phyloP scores from a whole-genome alignment of 345 rosid species.

The Eucalyptus cloeziana region DNA sequence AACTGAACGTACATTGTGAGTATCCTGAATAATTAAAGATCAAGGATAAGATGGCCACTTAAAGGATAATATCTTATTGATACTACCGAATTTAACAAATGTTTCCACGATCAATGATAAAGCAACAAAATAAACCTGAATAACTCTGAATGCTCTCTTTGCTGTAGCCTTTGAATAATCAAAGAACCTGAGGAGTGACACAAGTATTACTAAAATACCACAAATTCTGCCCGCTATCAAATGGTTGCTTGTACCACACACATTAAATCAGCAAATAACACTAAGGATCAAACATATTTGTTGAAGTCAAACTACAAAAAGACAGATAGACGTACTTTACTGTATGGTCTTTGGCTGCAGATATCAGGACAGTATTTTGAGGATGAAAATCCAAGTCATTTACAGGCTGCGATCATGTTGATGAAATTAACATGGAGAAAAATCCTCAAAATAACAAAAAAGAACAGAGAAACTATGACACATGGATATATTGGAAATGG shows the following conservation, averaged over 20 bases:
- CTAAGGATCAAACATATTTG: neutral
- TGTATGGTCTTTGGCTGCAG: constrained; percentile 72
- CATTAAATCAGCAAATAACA: neutral
- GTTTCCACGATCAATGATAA: neutral
- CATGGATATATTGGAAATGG: neutral
- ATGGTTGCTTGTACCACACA: neutral
- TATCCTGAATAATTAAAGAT: constrained; percentile 39
- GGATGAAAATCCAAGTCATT: constrained; percentile 90
- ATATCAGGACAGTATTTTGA: constrained; percentile 52
- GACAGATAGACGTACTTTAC: constrained; percentile 35
- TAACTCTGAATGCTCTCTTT: constrained; percentile 74
- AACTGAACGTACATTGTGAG: constrained; percentile 75
- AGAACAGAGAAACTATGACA: neutral
- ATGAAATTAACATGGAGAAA: neutral
- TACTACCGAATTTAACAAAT: neutral
- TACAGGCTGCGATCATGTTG: constrained; percentile 40
- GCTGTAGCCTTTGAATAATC: constrained; percentile 83
- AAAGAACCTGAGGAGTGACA: constrained; percentile 41
- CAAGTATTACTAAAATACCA: neutral
- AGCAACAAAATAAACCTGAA: constrained; percentile 40
- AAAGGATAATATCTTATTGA: neutral
- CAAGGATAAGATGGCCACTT: neutral
- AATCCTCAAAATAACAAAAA: neutral
- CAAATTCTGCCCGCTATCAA: neutral
- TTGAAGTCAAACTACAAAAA: neutral